Percentiles rank a stretch among this genome's conserved stretches.
Evolutionary conservation across 2,329 filamentous ascomycete species (phyloP).

Genomic region (Rutstroemia sp.): DNA sequence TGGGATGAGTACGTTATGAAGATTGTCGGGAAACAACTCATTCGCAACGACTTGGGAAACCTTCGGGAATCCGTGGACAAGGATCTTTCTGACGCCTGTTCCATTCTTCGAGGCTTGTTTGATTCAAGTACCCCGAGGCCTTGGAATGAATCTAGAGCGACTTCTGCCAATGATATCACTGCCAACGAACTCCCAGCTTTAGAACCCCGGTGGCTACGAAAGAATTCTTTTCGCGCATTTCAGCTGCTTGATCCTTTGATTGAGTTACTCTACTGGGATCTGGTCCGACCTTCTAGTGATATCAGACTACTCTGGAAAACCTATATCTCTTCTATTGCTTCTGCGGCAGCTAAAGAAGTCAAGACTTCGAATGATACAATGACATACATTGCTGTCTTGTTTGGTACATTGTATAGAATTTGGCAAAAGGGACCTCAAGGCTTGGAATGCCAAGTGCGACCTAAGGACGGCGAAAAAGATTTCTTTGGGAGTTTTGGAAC

Average conservation of each 20-base stretch:
- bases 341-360: slow-evolving; percentile 76
- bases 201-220: slow-evolving; percentile 81
- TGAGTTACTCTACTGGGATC: slow-evolving; percentile 51
- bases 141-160: slow-evolving; percentile 70
- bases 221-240: slow-evolving; percentile 60
- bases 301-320: slow-evolving; percentile 50
- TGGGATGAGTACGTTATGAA: slow-evolving; percentile 71
- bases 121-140: slow-evolving; percentile 46
- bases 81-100: slow-evolving; percentile 50
- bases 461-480: slow-evolving; percentile 29
- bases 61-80: slow-evolving; percentile 34
- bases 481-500: slow-evolving; percentile 48
- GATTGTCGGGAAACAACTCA: slow-evolving; percentile 52
- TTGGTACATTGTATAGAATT: slow-evolving; percentile 60
- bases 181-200: slow-evolving; percentile 75
- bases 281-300: slow-evolving; percentile 54
- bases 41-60: slow-evolving; percentile 30
- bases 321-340: slow-evolving; percentile 54
- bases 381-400: slow-evolving; percentile 65
- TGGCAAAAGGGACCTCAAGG: slow-evolving; percentile 50
- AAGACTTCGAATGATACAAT: slow-evolving; percentile 80
- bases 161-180: slow-evolving; percentile 41
- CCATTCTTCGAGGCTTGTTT: slow-evolving; percentile 67
- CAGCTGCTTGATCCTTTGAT: slow-evolving; percentile 52
- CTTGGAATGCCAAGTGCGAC: slow-evolving; percentile 15